phyloP scores from a whole-genome alignment of 805 yeast genomes.

The Pichia nakasei region DNA sequence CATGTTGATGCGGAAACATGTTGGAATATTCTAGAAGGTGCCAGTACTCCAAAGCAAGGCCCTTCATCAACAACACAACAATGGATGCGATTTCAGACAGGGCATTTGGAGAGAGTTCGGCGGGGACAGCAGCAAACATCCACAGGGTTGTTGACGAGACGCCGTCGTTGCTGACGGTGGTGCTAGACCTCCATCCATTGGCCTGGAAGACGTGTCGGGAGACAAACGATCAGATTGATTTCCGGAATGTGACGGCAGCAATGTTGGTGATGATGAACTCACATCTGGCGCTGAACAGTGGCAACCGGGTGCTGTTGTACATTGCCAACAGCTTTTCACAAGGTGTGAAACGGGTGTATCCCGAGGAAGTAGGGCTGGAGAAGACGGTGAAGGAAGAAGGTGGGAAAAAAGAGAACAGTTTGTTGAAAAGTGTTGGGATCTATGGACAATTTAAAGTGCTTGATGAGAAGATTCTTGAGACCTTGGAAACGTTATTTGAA shows the following conservation, averaged over 20 bases:
- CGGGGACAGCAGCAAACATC: constrained; percentile 10
- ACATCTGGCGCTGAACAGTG: constrained; percentile 75
- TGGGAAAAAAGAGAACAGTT: too few relatives aligned
- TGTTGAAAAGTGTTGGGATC: constrained; percentile 50
- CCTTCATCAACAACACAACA: too few relatives aligned
- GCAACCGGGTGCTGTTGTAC: constrained; percentile 75
- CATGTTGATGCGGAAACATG: not conserved
- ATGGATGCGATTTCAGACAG: constrained; percentile 68
- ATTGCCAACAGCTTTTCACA: constrained; percentile 52
- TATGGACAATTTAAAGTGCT: constrained; percentile 77
- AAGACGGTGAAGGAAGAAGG: constrained; percentile 2
- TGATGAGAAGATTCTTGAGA: constrained; percentile 62
- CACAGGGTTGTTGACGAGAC: constrained; percentile 42
- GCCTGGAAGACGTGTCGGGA: constrained; percentile 45
- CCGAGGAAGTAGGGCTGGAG: constrained; percentile 25
- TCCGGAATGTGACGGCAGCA: constrained; percentile 54
- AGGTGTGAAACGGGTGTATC: constrained; percentile 66
- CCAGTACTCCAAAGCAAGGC: too few relatives aligned
- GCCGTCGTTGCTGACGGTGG: constrained; percentile 72
- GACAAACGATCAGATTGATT: constrained; percentile 32
- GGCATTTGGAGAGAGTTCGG: constrained; percentile 30
- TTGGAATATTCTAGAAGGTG: not conserved
- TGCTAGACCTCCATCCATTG: constrained; percentile 68
- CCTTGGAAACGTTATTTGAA: constrained; percentile 40
- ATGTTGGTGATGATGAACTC: constrained; percentile 75